A percentile compares a stretch with the other conserved stretches of the same genome.
Evolutionary conservation across 257 asterid genomes (phyloP).

Genomic region (Fraxinus pennsylvanica): DNA sequence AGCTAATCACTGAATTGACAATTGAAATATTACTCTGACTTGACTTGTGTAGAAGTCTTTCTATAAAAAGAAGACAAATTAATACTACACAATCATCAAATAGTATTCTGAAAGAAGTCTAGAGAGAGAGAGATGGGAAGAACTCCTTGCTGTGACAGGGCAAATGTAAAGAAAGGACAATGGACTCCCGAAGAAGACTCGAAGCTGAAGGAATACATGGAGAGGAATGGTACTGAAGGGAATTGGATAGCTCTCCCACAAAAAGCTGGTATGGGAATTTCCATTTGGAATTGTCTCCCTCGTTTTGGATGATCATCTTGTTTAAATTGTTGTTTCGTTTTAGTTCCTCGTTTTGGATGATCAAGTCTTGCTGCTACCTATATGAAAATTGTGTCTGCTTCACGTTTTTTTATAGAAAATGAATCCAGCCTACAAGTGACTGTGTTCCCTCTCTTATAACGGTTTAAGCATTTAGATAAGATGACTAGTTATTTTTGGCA

Average conservation of each 20-base stretch:
- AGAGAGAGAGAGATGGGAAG: constrained; percentile 32
- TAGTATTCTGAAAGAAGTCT: too few species aligned
- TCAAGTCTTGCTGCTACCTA: neutral
- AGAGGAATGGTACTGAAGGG: constrained; percentile 30
- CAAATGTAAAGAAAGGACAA: constrained; percentile 32
- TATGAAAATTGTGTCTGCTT: neutral
- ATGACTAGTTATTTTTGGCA: neutral
- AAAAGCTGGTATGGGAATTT: constrained; percentile 25
- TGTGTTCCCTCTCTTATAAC: too few species aligned
- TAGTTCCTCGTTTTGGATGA: neutral
- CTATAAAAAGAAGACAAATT: too few species aligned
- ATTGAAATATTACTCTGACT: constrained; percentile 21
- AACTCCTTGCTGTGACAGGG: constrained; percentile 36
- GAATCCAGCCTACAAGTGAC: neutral
- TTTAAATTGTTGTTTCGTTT: neutral
- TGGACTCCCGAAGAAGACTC: constrained; percentile 40
- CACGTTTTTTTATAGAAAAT: neutral
- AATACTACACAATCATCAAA: neutral
- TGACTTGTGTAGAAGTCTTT: constrained; percentile 29
- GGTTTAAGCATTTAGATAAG: neutral
- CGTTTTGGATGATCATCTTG: neutral
- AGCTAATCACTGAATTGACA: constrained; percentile 7
- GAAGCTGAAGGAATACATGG: constrained; percentile 32
- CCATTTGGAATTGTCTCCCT: neutral
- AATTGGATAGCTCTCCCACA: constrained; percentile 34